Conservation (phyloP, 371 early-diverging fungal species). For the Lichtheimia ramosa region DNA sequence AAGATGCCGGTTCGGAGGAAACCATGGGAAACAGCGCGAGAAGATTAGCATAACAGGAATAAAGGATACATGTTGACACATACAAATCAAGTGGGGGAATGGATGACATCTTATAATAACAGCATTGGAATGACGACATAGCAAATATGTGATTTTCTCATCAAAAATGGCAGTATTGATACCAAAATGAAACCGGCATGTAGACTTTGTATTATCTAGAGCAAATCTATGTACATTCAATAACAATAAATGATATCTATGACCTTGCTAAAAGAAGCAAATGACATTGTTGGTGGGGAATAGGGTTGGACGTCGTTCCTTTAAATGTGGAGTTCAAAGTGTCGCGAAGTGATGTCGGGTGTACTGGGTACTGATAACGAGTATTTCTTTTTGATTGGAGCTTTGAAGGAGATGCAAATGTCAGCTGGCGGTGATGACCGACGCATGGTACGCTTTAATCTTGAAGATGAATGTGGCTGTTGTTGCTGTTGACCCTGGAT, state of each 20-base stretch:
- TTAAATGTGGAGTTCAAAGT: background rate
- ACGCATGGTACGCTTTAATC: slow-evolving; percentile 3
- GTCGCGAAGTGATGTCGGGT: slow-evolving; percentile 6
- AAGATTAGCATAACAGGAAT: slow-evolving; percentile 5
- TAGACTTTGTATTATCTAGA: too few species aligned
- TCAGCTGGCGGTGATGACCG: slow-evolving; percentile 4
- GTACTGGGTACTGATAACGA: slow-evolving; percentile 18
- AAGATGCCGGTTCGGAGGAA: slow-evolving; percentile 42
- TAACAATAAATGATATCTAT: too few species aligned
- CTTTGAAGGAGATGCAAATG: slow-evolving; percentile 7
- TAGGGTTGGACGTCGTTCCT: background rate
- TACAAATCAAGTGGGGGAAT: background rate
- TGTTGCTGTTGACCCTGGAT: slow-evolving; percentile 1
- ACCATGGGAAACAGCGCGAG: slow-evolving; percentile 42
- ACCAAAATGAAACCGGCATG: too few species aligned
- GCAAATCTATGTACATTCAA: too few species aligned
- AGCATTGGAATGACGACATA: too few species aligned
- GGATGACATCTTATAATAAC: background rate
- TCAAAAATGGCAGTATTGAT: too few species aligned
- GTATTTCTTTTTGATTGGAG: slow-evolving; percentile 14
- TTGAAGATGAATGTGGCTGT: background rate
- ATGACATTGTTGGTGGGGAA: too few species aligned
- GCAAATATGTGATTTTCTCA: too few species aligned
- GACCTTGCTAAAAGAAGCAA: too few species aligned
- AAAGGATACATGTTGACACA: background rate